Conservation (phyloP, 768 basidiomycete species). For the Termitomyces titanicus region DNA sequence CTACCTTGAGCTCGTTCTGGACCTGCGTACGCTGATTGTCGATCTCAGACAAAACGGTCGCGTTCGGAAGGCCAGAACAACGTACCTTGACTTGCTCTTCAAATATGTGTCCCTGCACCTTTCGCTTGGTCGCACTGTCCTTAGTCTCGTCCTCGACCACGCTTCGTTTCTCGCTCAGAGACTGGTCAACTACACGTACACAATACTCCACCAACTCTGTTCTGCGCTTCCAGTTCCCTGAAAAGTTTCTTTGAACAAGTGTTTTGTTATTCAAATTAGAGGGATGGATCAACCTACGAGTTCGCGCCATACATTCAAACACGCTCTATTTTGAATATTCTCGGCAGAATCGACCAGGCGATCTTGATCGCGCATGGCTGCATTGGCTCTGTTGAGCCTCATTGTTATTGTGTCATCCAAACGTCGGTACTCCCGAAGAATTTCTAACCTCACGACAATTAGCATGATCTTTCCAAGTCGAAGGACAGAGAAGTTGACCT, state of each 20-base stretch:
- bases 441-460: slow-evolving; percentile 40
- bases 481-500: slow-evolving; percentile 20
- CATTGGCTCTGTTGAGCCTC: slow-evolving; percentile 77
- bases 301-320: slow-evolving; percentile 73
- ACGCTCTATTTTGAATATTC: slow-evolving; percentile 70
- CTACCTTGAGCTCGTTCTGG: slow-evolving; percentile 69
- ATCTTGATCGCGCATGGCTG: slow-evolving; percentile 71
- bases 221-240: slow-evolving; percentile 70
- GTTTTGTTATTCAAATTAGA: slow-evolving; percentile 16
- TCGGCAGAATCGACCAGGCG: slow-evolving; percentile 40
- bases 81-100: slow-evolving; percentile 69
- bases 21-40: slow-evolving; percentile 62
- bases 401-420: slow-evolving; percentile 79
- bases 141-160: slow-evolving; percentile 37
- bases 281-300: slow-evolving; percentile 57
- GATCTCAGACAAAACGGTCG: not conserved
- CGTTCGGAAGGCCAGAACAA: not conserved
- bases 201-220: slow-evolving; percentile 76
- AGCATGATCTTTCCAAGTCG: slow-evolving; percentile 7
- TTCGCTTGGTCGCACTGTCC: slow-evolving; percentile 44
- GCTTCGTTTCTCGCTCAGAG: slow-evolving; percentile 52
- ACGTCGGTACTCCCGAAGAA: slow-evolving; percentile 77
- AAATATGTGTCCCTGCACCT: slow-evolving; percentile 53
- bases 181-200: slow-evolving; percentile 62
- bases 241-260: slow-evolving; percentile 1